Base-by-base conservation (phyloP, 805 yeast species). In the Myxozyma nipponensis region DNA sequence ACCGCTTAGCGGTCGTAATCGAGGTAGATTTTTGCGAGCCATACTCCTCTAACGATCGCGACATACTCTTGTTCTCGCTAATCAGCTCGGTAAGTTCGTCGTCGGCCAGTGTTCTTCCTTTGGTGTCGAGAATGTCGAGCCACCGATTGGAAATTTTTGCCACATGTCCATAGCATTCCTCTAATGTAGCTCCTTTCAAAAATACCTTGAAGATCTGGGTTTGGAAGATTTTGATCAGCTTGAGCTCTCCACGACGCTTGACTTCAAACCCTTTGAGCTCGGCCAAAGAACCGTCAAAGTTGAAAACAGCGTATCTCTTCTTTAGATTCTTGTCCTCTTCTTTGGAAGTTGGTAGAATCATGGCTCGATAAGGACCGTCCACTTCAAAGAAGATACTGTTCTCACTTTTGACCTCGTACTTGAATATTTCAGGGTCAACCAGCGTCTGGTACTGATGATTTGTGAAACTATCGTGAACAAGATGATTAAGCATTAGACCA, bases 361-460 rank as follows among this genome's bases (percentile, higher is more conserved):
- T 93, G 0, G 98, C 98, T 62, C 82, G 85, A 66, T 93, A 93
- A 1, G 99, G 99, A 9, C 99, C 99, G 72, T 93, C 99, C 18
- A 95, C 96, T 66, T 93, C 99, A 60, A 93, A 93, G 70, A 91
- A 91, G 68, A 93, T 93, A 15, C 96, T 85, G 67, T 93, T 93
- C 63, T 93, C 98, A 19, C 91, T 82, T 43, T 77, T 77, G 0
- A 89, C 84, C 48, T 83, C 81, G 68, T 91, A 93, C 59, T 77
- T 79, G 63, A 80, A 76, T 18, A 72, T 76, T 1, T 74, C 75
- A 0, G 86, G 82, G 63, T 91, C 95, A 1, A 78, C 79, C 43
- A 90, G 71, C 45, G 84, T 87, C 68, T 91, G 98, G 63, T 95
- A 93, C 64, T 93, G 98, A 62, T 88, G 86, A 66, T 93, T 93